These are phyloP conservation scores for Amanita fuliginea DNA, from an alignment of 768 basidiomycete genomes.

Conservation along the genomic window DNA sequence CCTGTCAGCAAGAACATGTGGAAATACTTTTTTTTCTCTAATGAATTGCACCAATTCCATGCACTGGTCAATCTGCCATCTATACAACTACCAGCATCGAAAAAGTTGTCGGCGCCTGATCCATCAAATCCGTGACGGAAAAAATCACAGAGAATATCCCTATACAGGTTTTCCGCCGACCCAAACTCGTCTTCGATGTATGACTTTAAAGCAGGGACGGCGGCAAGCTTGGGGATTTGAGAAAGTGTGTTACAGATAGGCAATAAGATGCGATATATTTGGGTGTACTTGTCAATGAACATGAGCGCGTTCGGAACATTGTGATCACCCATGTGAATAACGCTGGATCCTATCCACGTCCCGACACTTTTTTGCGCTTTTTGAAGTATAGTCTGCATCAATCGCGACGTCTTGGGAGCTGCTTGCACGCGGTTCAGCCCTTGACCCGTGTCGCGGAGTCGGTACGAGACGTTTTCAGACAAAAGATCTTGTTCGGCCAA, in stretches of 20 bases:
- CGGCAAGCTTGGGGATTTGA: constrained; percentile 54
- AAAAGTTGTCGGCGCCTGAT: constrained; percentile 86
- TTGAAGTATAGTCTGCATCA: constrained; percentile 83
- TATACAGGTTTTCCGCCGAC: constrained; percentile 52
- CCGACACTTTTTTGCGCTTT: constrained; percentile 76
- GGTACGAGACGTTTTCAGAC: constrained; percentile 64
- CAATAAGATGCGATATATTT: constrained; percentile 82
- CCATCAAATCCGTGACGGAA: constrained; percentile 86
- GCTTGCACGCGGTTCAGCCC: constrained; percentile 86
- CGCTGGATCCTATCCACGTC: constrained; percentile 76
- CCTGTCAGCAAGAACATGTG: constrained; percentile 68
- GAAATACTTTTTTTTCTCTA: constrained; percentile 85
- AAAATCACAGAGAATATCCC: constrained; percentile 73
- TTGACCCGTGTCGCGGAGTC: constrained; percentile 81
- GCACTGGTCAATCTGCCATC: constrained; percentile 82
- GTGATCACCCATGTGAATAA: constrained; percentile 86
- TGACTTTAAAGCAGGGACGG: constrained; percentile 58
- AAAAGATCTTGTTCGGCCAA: constrained; percentile 74
- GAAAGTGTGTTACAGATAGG: constrained; percentile 77
- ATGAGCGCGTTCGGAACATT: constrained; percentile 77
- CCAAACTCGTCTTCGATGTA: constrained; percentile 83
- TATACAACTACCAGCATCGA: constrained; percentile 78
- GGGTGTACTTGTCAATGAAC: constrained; percentile 91
- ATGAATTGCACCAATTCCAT: constrained; percentile 82
- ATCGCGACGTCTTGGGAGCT: constrained; percentile 78